These are phyloP conservation scores for Mychonastes homosphaera DNA, from an alignment of 139 green algal genomes.

Conservation along the genomic window DNA sequence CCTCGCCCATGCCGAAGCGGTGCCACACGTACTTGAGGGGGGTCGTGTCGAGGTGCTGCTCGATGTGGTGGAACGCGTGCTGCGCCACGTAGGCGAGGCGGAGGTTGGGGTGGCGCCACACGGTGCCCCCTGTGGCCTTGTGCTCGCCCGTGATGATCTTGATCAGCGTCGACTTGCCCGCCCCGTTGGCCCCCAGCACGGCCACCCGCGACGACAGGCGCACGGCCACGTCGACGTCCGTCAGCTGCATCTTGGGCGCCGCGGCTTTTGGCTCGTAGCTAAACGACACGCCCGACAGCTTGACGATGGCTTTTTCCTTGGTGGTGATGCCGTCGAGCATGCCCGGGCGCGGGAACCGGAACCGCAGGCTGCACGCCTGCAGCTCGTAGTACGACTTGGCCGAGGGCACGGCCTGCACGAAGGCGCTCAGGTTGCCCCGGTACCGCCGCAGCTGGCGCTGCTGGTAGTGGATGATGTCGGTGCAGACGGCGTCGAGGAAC, in stretches of 20 bases:
- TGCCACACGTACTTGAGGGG: constrained; percentile 87
- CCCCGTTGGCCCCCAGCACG: constrained; percentile 72
- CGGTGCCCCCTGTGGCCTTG: constrained; percentile 23
- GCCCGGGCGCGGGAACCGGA: constrained; percentile 73
- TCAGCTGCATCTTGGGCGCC: constrained; percentile 25
- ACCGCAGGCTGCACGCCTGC: constrained; percentile 48
- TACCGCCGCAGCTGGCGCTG: constrained; percentile 65
- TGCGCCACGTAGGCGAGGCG: constrained; percentile 89
- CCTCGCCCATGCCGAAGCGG: constrained; percentile 73
- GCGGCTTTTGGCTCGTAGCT: constrained; percentile 21
- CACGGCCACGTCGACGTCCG: constrained; percentile 35
- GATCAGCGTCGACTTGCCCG: constrained; percentile 54
- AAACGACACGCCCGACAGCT: constrained; percentile 35
- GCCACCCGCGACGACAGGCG: constrained; percentile 67
- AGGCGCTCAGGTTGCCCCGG: constrained; percentile 80
- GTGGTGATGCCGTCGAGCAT: constrained; percentile 83
- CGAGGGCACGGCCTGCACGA: constrained; percentile 76
- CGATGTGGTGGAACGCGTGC: constrained; percentile 92
- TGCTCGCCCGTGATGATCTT: constrained; percentile 50
- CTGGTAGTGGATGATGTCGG: constrained; percentile 83
- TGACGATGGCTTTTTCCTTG: constrained; percentile 79
- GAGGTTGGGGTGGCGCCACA: constrained; percentile 81
- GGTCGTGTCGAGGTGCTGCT: constrained; percentile 79
- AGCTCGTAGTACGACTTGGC: constrained; percentile 80
- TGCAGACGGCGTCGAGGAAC: constrained; percentile 79